A percentile compares a stretch with the other conserved stretches of the same genome.
These are phyloP conservation scores for Citrullus mucosospermus DNA, from an alignment of 306 rosid genomes.

Conservation along the genomic window DNA sequence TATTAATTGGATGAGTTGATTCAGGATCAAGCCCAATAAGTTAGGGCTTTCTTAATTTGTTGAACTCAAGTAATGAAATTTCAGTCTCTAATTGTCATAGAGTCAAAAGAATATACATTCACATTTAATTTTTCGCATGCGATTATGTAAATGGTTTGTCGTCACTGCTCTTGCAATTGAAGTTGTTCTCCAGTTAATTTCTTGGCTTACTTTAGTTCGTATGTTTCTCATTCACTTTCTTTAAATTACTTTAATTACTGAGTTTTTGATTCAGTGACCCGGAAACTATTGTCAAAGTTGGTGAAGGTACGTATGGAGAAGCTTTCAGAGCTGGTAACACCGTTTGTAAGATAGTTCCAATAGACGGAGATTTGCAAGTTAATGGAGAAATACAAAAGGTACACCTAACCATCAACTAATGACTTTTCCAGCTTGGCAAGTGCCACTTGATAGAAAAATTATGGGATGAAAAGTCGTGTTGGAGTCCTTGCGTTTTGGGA, in stretches of 20 bases:
- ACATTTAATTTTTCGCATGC: neutral
- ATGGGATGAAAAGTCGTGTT: neutral
- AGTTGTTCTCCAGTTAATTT: neutral
- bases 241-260: conserved; percentile 15
- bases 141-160: neutral
- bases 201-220: neutral
- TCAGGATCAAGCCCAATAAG: neutral
- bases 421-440: conserved; percentile 1
- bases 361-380: conserved; percentile 71
- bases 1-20: neutral
- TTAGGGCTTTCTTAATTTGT: neutral
- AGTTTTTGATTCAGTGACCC: conserved; percentile 39
- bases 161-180: neutral
- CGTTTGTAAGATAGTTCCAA: conserved; percentile 88
- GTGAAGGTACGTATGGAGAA: conserved; percentile 95
- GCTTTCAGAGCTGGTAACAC: conserved; percentile 69
- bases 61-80: neutral
- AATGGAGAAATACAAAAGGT: conserved; percentile 94
- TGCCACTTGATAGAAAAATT: conserved; percentile 1
- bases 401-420: conserved; percentile 5
- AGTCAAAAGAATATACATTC: neutral
- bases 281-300: conserved; percentile 50
- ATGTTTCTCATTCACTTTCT: neutral
- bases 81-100: neutral
- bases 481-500: neutral